Evolutionary conservation across 768 basidiomycete genomes (phyloP), one percentile per base, ranked within the genome.

Genomic region (Amanita inopinata): DNA sequence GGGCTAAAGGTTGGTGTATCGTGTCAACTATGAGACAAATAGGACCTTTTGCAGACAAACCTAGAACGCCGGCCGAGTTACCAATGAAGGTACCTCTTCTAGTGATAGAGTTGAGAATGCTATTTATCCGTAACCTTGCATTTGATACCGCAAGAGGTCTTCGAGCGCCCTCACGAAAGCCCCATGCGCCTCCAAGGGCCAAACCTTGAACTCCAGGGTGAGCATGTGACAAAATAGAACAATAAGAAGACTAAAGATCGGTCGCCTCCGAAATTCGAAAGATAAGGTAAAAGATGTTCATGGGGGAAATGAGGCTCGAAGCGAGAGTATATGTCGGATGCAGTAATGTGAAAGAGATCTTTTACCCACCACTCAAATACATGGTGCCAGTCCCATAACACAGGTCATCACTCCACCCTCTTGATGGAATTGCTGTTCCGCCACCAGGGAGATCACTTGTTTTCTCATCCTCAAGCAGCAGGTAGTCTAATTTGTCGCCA

Each of bases 381-480:
- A 92, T 96, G 52, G 93, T 93, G 50, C 96, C 96, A 55, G 93
- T 97, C 57, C 96, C 96, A 66, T 98, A 97, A 76, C 92, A 97
- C 47, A 99, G 67, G 69, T 99, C 96, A 70, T 99, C 96, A 67
- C 90, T 88, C 93, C 91, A 98, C 49, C 96, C 92, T 69, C 96
- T 73, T 60, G 83, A 87, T 53, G 93, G 92, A 51, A 99, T 77
- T 46, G 93, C 92, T 47, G 87, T 91, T 53, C 73, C 76, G 53
- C 87, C 79, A 38, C 96, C 96, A 58, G 90, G 90, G 48, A 96
- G 69, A 42, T 89, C 80, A 61, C 65, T 90, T 53, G 83, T 81
- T 71, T 98, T 94, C 67, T 94, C 94, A 62, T 99, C 96, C 50
- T 98, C 94, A 46, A 99, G 75, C 53, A 88, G 73, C 41, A 99